Evolutionary conservation across 169 alveolate genomes (phyloP).

Genomic region (Babesia ovis): DNA sequence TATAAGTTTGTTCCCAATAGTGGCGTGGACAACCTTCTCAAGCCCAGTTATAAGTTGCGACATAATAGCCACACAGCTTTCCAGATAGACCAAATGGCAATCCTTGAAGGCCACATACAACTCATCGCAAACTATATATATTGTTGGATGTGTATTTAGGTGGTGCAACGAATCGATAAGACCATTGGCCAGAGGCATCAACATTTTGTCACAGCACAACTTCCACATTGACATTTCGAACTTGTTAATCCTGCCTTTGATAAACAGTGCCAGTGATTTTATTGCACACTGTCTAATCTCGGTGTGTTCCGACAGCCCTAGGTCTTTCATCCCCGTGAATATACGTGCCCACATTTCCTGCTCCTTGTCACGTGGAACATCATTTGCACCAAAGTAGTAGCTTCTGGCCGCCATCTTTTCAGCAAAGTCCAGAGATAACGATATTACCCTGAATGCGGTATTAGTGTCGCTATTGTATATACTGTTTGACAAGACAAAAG

Average conservation of each 20-base stretch:
- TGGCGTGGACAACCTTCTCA: slow-evolving; percentile 13
- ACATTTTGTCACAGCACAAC: slow-evolving; percentile 22
- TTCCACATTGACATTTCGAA: slow-evolving; percentile 14
- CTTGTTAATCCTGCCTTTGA: slow-evolving; percentile 24
- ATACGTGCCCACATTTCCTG: slow-evolving; percentile 22
- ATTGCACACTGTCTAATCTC: slow-evolving; percentile 31
- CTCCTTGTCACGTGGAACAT: slow-evolving; percentile 3
- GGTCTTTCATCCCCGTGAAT: slow-evolving; percentile 15
- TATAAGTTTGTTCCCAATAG: slow-evolving; percentile 13
- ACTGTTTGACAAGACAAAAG: slow-evolving; percentile 12
- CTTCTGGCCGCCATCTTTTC: slow-evolving; percentile 42
- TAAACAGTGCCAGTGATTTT: slow-evolving; percentile 21
- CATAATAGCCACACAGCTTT: slow-evolving; percentile 10
- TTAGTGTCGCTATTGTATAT: slow-evolving; percentile 15
- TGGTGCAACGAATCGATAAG: slow-evolving; percentile 3
- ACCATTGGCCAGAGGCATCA: slow-evolving; percentile 32
- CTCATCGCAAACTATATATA: slow-evolving; percentile 23
- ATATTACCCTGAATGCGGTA: slow-evolving; percentile 26
- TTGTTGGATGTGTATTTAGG: neutral
- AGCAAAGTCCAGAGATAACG: slow-evolving; percentile 23
- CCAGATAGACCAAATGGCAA: neutral
- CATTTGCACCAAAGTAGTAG: slow-evolving; percentile 24
- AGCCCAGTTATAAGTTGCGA: slow-evolving; percentile 10
- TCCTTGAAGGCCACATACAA: slow-evolving; percentile 31
- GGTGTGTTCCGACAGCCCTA: slow-evolving; percentile 24